These are phyloP conservation scores for Linum usitatissimum DNA, from an alignment of 345 rosid species.

Conservation along the genomic window DNA sequence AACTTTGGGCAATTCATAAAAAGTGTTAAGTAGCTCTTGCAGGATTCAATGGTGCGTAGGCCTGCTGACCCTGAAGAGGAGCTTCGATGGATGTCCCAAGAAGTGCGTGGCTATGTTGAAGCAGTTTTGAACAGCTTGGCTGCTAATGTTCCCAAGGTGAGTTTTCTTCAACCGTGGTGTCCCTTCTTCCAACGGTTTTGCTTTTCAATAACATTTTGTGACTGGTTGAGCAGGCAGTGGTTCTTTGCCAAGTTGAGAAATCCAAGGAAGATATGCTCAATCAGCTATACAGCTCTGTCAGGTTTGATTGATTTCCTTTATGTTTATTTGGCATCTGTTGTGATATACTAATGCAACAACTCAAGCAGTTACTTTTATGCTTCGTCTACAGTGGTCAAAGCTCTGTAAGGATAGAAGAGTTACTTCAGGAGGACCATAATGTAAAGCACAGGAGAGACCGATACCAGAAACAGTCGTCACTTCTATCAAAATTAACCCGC, in stretches of 20 bases:
- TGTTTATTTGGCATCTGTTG: background rate
- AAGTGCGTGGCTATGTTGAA: conserved; percentile 98
- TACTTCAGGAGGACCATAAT: conserved; percentile 87
- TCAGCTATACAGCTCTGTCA: conserved; percentile 79
- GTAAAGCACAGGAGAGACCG: conserved; percentile 73
- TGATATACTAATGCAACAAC: background rate
- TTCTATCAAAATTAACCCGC: conserved; percentile 71
- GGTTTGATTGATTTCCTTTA: conserved; percentile 31
- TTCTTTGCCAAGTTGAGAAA: conserved; percentile 99
- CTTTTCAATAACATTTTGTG: too few species aligned
- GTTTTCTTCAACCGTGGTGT: conserved; percentile 2
- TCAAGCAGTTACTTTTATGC: background rate
- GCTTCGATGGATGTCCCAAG: conserved; percentile 99
- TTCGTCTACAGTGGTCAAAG: conserved; percentile 48
- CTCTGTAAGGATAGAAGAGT: conserved; percentile 62
- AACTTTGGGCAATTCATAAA: background rate
- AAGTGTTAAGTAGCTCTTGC: background rate
- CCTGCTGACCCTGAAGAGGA: conserved; percentile 98
- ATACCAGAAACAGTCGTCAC: conserved; percentile 72
- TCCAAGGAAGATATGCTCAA: conserved; percentile 98
- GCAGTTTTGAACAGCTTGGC: conserved; percentile 99
- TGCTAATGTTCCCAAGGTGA: conserved; percentile 95
- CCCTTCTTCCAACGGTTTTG: background rate
- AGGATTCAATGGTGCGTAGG: conserved; percentile 89
- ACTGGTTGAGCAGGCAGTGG: conserved; percentile 63